These are phyloP conservation scores for Suhomyces atakaporum DNA, from an alignment of 1,139 yeast genomes.

Conservation along the genomic window DNA sequence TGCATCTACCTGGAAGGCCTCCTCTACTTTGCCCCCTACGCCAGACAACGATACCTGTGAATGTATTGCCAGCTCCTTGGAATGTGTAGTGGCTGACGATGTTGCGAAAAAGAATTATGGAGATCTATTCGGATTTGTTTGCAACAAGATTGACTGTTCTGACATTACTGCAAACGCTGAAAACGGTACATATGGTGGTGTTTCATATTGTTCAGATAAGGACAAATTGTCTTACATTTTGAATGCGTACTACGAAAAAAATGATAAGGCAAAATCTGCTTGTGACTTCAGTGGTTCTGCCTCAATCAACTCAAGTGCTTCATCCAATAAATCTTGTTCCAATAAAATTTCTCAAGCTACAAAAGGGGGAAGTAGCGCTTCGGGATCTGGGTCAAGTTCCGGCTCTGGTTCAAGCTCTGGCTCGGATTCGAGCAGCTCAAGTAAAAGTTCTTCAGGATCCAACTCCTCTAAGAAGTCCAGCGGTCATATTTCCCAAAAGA, in stretches of 20 bases:
- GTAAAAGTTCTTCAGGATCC: slow-evolving; percentile 25
- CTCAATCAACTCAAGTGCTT: slow-evolving; percentile 28
- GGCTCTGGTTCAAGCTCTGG: slow-evolving; percentile 22
- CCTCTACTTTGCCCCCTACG: slow-evolving; percentile 46
- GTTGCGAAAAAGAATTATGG: slow-evolving; percentile 37
- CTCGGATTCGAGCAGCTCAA: slow-evolving; percentile 24
- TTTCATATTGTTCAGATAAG: slow-evolving; percentile 41
- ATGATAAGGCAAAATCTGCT: slow-evolving; percentile 32
- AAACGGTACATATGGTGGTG: slow-evolving; percentile 43
- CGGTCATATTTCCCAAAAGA: slow-evolving; percentile 26
- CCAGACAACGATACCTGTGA: slow-evolving; percentile 43
- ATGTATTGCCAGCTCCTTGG: slow-evolving; percentile 37
- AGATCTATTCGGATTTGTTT: slow-evolving; percentile 35
- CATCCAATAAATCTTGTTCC: slow-evolving; percentile 34
- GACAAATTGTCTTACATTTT: slow-evolving; percentile 44
- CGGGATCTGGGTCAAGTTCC: slow-evolving; percentile 32
- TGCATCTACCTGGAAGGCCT: slow-evolving; percentile 41
- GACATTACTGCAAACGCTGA: slow-evolving; percentile 41
- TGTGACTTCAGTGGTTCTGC: slow-evolving; percentile 49
- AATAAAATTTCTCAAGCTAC: slow-evolving; percentile 29
- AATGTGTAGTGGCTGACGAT: slow-evolving; percentile 37
- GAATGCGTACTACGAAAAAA: slow-evolving; percentile 40
- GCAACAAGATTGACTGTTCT: slow-evolving; percentile 39
- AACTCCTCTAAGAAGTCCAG: slow-evolving; percentile 25
- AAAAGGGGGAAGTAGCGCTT: slow-evolving; percentile 20